Conservation (phyloP, 441 rosid genomes). For the Kokia cookei region DNA sequence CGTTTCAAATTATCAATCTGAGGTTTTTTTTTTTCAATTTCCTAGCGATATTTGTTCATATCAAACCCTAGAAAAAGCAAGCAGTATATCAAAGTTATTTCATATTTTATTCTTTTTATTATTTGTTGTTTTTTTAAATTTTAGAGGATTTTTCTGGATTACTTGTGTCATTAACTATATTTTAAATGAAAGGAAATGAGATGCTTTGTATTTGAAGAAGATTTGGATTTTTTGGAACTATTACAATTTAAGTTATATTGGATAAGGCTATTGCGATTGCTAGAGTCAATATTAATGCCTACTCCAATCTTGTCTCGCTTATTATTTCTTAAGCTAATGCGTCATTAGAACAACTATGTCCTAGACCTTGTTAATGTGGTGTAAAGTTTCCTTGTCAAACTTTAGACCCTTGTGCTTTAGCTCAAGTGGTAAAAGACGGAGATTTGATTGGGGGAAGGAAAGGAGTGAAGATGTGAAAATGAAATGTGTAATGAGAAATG, state of each 20-base stretch:
- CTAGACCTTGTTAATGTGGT: not conserved
- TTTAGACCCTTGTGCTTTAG: not conserved
- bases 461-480: not conserved
- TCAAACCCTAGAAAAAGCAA: not conserved
- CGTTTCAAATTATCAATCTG: constrained; percentile 31
- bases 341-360: not conserved
- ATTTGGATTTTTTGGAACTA: not conserved
- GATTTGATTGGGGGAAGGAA: not conserved
- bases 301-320: not conserved
- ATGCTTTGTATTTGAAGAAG: not conserved
- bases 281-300: not conserved
- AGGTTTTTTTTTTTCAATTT: constrained; percentile 18
- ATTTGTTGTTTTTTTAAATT: not conserved
- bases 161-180: not conserved
- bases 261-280: not conserved
- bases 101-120: not conserved
- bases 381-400: not conserved
- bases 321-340: not conserved
- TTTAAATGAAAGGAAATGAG: not conserved
- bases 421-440: not conserved
- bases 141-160: not conserved
- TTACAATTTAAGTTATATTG: not conserved
- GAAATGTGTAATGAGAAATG: not conserved
- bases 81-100: not conserved
- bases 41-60: not conserved